Conservation (phyloP, 495 filamentous ascomycete genomes). For the Neurospora cerealis region DNA sequence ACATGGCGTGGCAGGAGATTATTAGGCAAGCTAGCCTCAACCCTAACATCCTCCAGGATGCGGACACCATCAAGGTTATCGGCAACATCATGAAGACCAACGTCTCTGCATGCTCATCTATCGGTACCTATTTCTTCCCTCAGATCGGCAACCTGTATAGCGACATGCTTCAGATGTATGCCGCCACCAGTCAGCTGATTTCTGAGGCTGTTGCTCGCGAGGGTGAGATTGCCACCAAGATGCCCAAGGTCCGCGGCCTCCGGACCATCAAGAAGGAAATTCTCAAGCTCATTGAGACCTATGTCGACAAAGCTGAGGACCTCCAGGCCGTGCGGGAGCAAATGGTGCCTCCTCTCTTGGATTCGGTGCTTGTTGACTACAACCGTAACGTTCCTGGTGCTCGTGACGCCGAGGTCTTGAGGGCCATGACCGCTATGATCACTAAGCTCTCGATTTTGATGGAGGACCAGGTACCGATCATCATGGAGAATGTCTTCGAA, state of each 20-base stretch:
- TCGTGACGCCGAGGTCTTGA: conserved; percentile 91
- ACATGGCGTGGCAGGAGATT: conserved; percentile 89
- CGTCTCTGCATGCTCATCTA: conserved; percentile 89
- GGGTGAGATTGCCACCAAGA: conserved; percentile 95
- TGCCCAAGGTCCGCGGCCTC: conserved; percentile 87
- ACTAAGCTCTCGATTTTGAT: conserved; percentile 86
- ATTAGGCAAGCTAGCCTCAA: conserved; percentile 75
- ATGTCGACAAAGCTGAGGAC: conserved; percentile 96
- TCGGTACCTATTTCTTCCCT: conserved; percentile 96
- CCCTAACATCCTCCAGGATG: conserved; percentile 73
- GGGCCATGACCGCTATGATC: conserved; percentile 95
- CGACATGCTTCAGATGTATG: conserved; percentile 99
- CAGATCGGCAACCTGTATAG: conserved; percentile 96
- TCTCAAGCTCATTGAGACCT: conserved; percentile 93
- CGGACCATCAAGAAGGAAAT: conserved; percentile 99
- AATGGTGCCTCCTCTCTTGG: conserved; percentile 93
- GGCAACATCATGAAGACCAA: conserved; percentile 99
- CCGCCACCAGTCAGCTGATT: conserved; percentile 89
- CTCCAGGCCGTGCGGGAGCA: conserved; percentile 82
- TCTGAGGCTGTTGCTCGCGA: conserved; percentile 81
- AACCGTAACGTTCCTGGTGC: conserved; percentile 94
- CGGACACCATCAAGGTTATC: conserved; percentile 92
- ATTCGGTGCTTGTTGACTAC: conserved; percentile 91
- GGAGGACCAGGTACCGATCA: conserved; percentile 94
- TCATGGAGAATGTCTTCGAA: conserved; percentile 98